phyloP scores from a whole-genome alignment of 2,329 filamentous ascomycete species.

The Claviceps monticola region DNA sequence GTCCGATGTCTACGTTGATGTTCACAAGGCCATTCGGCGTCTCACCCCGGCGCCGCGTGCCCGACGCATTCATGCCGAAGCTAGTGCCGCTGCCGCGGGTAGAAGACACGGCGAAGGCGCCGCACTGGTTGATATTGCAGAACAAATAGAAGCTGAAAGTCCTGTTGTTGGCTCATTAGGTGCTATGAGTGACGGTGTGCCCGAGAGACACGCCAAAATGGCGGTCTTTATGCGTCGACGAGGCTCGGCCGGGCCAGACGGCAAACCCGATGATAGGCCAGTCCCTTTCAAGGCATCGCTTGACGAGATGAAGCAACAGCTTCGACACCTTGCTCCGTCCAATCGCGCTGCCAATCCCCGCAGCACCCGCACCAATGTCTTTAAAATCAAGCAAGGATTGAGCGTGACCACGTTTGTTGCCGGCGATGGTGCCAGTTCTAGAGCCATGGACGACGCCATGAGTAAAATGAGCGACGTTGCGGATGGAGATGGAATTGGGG shows the following conservation, averaged over 20 bases:
- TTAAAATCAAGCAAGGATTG: conserved; percentile 48
- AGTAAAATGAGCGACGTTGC: neutral
- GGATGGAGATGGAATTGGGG: conserved; percentile 5
- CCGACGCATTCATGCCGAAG: conserved; percentile 32
- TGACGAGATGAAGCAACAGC: conserved; percentile 47
- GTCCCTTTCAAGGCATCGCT: conserved; percentile 46
- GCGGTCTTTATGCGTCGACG: conserved; percentile 47
- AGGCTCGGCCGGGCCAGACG: conserved; percentile 40
- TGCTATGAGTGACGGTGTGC: conserved; percentile 23
- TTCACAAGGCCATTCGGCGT: conserved; percentile 92
- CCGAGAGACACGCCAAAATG: conserved; percentile 34
- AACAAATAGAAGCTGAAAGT: conserved; percentile 24
- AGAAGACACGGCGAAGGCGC: conserved; percentile 17
- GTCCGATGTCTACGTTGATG: conserved; percentile 94
- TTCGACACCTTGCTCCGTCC: conserved; percentile 49
- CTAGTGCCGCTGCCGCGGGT: conserved; percentile 18
- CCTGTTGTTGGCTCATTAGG: conserved; percentile 22
- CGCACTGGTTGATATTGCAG: conserved; percentile 24
- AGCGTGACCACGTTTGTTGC: conserved; percentile 9
- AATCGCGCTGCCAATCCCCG: conserved; percentile 51
- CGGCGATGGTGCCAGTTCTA: conserved; percentile 2
- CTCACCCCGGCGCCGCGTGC: conserved; percentile 72
- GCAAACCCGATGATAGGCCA: conserved; percentile 27
- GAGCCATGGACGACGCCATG: conserved; percentile 2
- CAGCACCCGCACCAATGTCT: conserved; percentile 45